Conservation (phyloP, 768 basidiomycete genomes). For the Macrolepiota dolichaula region DNA sequence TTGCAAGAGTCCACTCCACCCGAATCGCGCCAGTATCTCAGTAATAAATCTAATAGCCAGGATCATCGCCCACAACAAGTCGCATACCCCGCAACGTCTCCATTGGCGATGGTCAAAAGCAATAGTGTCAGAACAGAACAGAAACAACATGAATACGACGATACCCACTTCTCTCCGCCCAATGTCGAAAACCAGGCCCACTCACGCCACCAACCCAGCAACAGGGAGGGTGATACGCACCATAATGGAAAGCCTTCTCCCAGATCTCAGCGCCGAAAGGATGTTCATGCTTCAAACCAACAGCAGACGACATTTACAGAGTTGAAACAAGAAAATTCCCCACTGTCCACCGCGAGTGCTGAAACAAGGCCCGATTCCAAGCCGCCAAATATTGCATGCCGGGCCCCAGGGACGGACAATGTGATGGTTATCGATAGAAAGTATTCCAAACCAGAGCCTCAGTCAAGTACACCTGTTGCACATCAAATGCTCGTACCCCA, state of each 20-base stretch:
- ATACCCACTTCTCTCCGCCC: not conserved
- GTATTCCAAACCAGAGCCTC: not conserved
- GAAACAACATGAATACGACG: not conserved
- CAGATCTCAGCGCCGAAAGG: not conserved
- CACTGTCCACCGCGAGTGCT: not conserved
- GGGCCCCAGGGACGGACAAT: not conserved
- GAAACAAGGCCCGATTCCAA: not conserved
- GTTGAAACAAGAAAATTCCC: not conserved
- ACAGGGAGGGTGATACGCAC: not conserved
- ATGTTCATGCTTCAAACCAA: not conserved
- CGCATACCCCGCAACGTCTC: not conserved
- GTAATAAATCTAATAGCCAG: slow-evolving; percentile 2
- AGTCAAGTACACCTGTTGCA: not conserved
- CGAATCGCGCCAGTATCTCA: not conserved
- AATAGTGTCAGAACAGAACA: not conserved
- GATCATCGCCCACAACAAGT: not conserved
- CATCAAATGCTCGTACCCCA: not conserved
- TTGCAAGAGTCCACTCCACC: not conserved
- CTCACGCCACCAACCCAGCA: not conserved
- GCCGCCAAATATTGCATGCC: not conserved
- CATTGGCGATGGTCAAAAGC: not conserved
- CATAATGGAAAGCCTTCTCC: not conserved
- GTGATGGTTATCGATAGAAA: not conserved
- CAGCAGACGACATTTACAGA: not conserved
- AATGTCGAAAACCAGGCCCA: not conserved